phyloP scores from a whole-genome alignment of 768 basidiomycete genomes.

The Tulasnella sp. region DNA sequence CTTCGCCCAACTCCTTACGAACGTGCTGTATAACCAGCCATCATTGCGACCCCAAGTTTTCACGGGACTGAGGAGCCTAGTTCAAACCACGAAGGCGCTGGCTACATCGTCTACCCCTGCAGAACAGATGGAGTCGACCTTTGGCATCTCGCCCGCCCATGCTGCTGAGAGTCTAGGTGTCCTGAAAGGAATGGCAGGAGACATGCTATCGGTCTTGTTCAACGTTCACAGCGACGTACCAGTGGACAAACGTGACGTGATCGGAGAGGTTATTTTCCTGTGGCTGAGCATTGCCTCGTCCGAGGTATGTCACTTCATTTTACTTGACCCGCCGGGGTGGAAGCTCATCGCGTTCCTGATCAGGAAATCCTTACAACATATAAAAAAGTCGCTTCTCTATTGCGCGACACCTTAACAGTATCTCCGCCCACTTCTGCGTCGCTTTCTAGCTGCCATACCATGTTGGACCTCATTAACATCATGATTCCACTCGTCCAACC shows the following conservation, averaged over 20 bases:
- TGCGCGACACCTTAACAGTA: conserved; percentile 57
- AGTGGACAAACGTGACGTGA: conserved; percentile 66
- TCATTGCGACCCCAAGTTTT: conserved; percentile 79
- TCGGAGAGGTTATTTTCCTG: conserved; percentile 83
- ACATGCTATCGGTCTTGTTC: conserved; percentile 92
- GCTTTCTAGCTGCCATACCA: conserved; percentile 37
- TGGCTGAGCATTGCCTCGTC: conserved; percentile 81
- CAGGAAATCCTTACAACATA: conserved; percentile 81
- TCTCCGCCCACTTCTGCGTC: conserved; percentile 39
- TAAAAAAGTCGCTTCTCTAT: conserved; percentile 66
- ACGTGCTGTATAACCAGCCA: conserved; percentile 86
- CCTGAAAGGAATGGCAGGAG: conserved; percentile 74
- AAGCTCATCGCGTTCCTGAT: conserved; percentile 6
- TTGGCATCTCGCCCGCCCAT: conserved; percentile 54
- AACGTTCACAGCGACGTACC: conserved; percentile 89
- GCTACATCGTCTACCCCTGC: conserved; percentile 44
- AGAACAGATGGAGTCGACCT: conserved; percentile 41
- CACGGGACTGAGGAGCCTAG: conserved; percentile 71
- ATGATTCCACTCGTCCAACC: conserved; percentile 70
- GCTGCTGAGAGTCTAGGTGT: conserved; percentile 66
- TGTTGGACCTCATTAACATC: conserved; percentile 76
- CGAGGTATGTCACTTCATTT: conserved; percentile 45
- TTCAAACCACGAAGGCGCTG: conserved; percentile 70
- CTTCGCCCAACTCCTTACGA: conserved; percentile 87
- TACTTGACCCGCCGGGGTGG: background rate